A percentile compares a stretch with the other conserved stretches of the same genome.
These are phyloP conservation scores for Sporothrix phasma DNA, from an alignment of 2,329 filamentous ascomycete species.

Conservation along the genomic window DNA sequence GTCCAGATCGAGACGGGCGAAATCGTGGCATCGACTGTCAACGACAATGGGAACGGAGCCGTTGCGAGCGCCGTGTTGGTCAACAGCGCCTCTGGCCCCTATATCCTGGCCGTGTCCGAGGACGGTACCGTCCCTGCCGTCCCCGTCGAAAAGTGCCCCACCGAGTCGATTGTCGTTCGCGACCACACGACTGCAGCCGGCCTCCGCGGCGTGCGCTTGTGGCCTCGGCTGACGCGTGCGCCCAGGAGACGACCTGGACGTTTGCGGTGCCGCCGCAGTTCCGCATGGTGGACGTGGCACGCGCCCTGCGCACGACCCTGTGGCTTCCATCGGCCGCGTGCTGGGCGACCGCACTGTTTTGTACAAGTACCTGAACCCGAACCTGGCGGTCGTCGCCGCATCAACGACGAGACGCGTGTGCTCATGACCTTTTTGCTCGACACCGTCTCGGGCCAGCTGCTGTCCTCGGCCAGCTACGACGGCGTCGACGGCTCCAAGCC, in stretches of 20 bases:
- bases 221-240: slow-evolving; percentile 31
- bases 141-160: slow-evolving; percentile 36
- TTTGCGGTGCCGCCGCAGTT: slow-evolving; percentile 59
- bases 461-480: slow-evolving; percentile 60
- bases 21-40: slow-evolving; percentile 33
- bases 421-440: slow-evolving; percentile 75
- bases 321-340: slow-evolving; percentile 91
- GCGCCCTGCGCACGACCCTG: slow-evolving; percentile 66
- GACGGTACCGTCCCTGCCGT: slow-evolving; percentile 41
- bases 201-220: slow-evolving; percentile 48
- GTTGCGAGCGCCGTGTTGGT: slow-evolving; percentile 42
- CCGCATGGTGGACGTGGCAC: slow-evolving; percentile 56
- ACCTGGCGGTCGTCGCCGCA: slow-evolving; percentile 67
- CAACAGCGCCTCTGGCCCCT: slow-evolving; percentile 41
- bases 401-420: slow-evolving; percentile 46
- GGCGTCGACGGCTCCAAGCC: slow-evolving; percentile 65
- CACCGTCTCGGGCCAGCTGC: slow-evolving; percentile 70
- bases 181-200: slow-evolving; percentile 30
- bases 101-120: slow-evolving; percentile 43
- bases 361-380: slow-evolving; percentile 95
- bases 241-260: slow-evolving; percentile 54
- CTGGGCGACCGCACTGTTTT: slow-evolving; percentile 84
- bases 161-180: slow-evolving; percentile 45
- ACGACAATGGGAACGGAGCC: slow-evolving; percentile 26
- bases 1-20: slow-evolving; percentile 43